These are phyloP conservation scores for Schizosaccharomyces japonicus DNA, from an alignment of 805 yeast species.

Conservation along the genomic window DNA sequence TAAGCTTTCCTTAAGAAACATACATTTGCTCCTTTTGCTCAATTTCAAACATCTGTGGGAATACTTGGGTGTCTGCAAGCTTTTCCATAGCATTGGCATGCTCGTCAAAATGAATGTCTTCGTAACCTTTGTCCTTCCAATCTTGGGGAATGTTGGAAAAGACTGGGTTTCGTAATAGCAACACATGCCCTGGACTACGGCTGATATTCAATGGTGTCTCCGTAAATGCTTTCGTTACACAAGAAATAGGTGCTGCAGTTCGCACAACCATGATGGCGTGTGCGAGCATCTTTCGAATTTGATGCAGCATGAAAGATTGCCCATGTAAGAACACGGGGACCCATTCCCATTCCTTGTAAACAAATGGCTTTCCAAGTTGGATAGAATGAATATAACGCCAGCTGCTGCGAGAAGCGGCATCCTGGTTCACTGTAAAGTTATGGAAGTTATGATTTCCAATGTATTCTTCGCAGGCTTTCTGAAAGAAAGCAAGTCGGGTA, in stretches of 20 bases:
- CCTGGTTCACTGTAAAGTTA: conserved; percentile 60
- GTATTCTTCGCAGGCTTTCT: conserved; percentile 46
- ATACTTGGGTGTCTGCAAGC: conserved; percentile 69
- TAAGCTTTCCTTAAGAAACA: neutral
- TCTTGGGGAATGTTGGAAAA: conserved; percentile 55
- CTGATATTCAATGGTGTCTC: conserved; percentile 66
- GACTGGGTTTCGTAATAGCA: conserved; percentile 72
- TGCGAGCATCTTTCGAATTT: conserved; percentile 92
- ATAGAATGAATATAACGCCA: conserved; percentile 58
- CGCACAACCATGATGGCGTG: conserved; percentile 74
- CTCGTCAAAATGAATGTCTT: conserved; percentile 40
- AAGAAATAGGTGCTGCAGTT: conserved; percentile 56
- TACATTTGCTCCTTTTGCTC: conserved; percentile 56
- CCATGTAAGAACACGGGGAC: conserved; percentile 88
- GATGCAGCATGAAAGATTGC: conserved; percentile 94
- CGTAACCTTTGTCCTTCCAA: conserved; percentile 60
- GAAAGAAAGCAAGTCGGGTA: conserved; percentile 36
- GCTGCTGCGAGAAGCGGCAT: conserved; percentile 64
- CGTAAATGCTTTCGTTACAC: conserved; percentile 57
- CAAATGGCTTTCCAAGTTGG: conserved; percentile 69
- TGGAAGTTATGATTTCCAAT: conserved; percentile 83
- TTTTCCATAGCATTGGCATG: conserved; percentile 52
- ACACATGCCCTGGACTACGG: conserved; percentile 89
- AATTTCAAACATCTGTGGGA: conserved; percentile 77
- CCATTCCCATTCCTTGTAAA: conserved; percentile 90